Evolutionary conservation across 164 flowering plant species (phyloP), one percentile per base, ranked within the genome.

Genomic region (Piper longum): DNA sequence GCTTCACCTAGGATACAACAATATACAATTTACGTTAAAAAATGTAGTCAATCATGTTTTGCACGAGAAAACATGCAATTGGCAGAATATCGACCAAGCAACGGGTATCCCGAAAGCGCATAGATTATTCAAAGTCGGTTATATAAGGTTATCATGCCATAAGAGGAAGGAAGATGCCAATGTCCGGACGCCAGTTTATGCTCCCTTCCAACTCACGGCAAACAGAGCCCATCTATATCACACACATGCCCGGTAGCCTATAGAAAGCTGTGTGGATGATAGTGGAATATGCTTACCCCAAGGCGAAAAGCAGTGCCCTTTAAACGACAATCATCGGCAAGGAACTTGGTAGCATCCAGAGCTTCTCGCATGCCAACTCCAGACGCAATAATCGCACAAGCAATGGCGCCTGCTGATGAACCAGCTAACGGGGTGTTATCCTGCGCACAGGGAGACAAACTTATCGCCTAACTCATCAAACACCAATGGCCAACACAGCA

Each of bases 381-480:
- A 60, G 97, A 89, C 40, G 96, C 95, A 80, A 93, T 79, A 41
- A 83, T 95, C 3, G 92, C 96, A 81, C 96, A 89, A 16, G 87
- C 89, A 66, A 93, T 89, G 16, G 99, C 97, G 69, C 99, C 99
- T 56, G 99, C 97, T 13, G 99, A 93, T 19, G 99, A 81, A 72
- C 99, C 99, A 72, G 98, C 97, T 68, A 93, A 74, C 4, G 99
- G 97, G 58, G 99, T 93, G 17, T 82, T 83, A 43, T 93, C 97
- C 98, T 92, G 83, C 52, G 60, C 70, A 68, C 2, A 66, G 12
- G 9, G 52, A 2, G 1, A 45, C 52, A 45, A n/a, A 14, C 14
- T 9, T n/a, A n/a, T n/a, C n/a, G n/a, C n/a, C n/a, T n/a, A 18
- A 18, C 8, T 41, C 44, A 60, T 41, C 16, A 13, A 60, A 42